phyloP scores from a whole-genome alignment of 176 grass and related monocot genomes.

The Juncus effusus region DNA sequence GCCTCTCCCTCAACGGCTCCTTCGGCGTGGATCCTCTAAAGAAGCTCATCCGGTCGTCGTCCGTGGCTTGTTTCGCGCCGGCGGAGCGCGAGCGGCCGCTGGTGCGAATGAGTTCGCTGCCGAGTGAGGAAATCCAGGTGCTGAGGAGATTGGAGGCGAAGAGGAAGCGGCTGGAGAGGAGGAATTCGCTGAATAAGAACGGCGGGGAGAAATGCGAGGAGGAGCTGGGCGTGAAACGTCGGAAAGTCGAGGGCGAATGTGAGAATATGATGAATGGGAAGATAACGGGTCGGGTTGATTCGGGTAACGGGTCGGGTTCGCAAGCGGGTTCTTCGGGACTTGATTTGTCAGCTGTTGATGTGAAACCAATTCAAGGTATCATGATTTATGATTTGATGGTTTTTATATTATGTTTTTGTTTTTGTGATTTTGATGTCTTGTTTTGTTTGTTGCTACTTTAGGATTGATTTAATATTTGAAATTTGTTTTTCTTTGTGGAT shows the following conservation, averaged over 20 bases:
- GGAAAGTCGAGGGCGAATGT: constrained; percentile 21
- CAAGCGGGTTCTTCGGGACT: constrained; percentile 2
- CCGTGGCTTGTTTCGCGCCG: constrained; percentile 28
- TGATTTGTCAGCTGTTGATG: constrained; percentile 11
- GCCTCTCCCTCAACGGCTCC: constrained; percentile 62
- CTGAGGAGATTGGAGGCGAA: constrained; percentile 58
- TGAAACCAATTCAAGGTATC: constrained; percentile 19
- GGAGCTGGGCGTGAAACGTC: constrained; percentile 18
- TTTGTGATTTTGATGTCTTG: background rate
- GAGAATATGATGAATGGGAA: constrained; percentile 17
- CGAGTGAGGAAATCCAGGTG: constrained; percentile 46
- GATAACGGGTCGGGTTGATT: constrained; percentile 8
- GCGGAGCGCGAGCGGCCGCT: constrained; percentile 29
- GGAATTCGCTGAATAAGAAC: constrained; percentile 38
- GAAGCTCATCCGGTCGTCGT: constrained; percentile 47
- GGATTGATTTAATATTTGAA: constrained; percentile 1
- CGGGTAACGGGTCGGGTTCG: background rate
- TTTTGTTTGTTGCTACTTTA: background rate
- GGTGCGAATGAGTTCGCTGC: constrained; percentile 51
- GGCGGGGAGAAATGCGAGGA: constrained; percentile 12
- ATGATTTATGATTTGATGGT: background rate
- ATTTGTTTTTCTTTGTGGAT: background rate
- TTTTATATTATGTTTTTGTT: background rate
- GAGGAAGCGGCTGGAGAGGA: constrained; percentile 59
- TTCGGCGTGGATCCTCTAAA: constrained; percentile 35